phyloP scores from a whole-genome alignment of 805 yeast genomes.

The Babjeviella inositovora region DNA sequence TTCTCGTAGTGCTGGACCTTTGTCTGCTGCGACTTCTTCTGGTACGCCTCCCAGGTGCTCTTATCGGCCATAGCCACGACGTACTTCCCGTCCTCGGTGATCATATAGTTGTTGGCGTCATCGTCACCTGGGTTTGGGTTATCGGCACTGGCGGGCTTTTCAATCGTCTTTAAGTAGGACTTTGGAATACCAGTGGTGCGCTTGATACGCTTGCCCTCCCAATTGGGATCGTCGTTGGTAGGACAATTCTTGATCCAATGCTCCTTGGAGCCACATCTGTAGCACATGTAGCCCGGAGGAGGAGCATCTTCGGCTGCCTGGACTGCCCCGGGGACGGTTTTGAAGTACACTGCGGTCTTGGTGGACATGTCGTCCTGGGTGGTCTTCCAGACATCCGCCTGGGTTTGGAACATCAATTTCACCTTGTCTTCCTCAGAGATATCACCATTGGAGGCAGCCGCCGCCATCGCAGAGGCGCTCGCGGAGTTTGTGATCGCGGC shows the following conservation, averaged over 20 bases:
- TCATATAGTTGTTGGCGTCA: constrained; percentile 47
- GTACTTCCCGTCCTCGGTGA: constrained; percentile 89
- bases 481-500: constrained; percentile 11
- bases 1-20: constrained; percentile 12
- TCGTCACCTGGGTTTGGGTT: constrained; percentile 28
- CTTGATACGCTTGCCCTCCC: constrained; percentile 83
- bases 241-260: constrained; percentile 98
- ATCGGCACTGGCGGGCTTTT: constrained; percentile 48
- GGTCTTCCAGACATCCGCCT: constrained; percentile 88
- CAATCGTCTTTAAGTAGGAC: constrained; percentile 75
- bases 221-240: constrained; percentile 78
- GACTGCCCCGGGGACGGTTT: constrained; percentile 13
- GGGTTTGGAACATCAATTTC: constrained; percentile 81
- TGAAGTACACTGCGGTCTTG: constrained; percentile 60
- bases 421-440: constrained; percentile 77
- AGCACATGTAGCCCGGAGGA: constrained; percentile 93
- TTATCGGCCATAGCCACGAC: constrained; percentile 93
- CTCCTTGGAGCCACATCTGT: constrained; percentile 83
- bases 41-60: constrained; percentile 79
- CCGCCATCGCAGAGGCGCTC: constrained; percentile 5
- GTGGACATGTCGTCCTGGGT: constrained; percentile 85
- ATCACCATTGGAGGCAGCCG: constrained; percentile 18
- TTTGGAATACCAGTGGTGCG: constrained; percentile 97
- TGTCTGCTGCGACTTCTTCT: constrained; percentile 33
- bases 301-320: constrained; percentile 54